A percentile compares a stretch with the other conserved stretches of the same genome.
These are phyloP conservation scores for Sporothrix humicola DNA, from an alignment of 2,329 filamentous ascomycete species.

Conservation along the genomic window DNA sequence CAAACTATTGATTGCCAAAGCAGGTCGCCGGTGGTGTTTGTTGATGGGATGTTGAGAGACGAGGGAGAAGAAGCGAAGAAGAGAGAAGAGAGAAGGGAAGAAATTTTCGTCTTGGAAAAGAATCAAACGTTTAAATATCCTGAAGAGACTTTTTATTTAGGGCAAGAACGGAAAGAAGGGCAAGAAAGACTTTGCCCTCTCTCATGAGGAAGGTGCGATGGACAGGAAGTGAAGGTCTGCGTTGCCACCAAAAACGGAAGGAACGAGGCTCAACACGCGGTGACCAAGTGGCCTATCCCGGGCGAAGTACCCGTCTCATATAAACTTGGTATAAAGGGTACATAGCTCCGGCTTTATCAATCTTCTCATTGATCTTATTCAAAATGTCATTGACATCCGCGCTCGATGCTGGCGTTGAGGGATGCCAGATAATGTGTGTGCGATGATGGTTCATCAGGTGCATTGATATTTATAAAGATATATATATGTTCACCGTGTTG, in stretches of 20 bases:
- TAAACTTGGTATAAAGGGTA: background rate
- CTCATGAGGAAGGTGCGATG: constrained; percentile 26
- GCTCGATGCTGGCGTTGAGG: background rate
- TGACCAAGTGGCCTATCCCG: background rate
- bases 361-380: background rate
- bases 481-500: too few species aligned
- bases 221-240: background rate
- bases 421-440: too few species aligned
- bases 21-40: background rate
- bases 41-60: background rate
- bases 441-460: too few species aligned
- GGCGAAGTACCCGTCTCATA: background rate
- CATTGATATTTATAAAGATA: too few species aligned
- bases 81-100: background rate
- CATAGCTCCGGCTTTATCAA: background rate
- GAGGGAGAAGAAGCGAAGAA: background rate
- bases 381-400: background rate
- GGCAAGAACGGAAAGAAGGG: too few species aligned
- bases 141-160: background rate
- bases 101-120: background rate
- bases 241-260: constrained; percentile 22
- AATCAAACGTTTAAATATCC: background rate
- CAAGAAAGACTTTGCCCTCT: background rate
- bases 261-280: background rate
- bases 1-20: background rate